Conservation (phyloP, 1,284 basidiomycete species). For the Pyrrhoderma noxium region DNA sequence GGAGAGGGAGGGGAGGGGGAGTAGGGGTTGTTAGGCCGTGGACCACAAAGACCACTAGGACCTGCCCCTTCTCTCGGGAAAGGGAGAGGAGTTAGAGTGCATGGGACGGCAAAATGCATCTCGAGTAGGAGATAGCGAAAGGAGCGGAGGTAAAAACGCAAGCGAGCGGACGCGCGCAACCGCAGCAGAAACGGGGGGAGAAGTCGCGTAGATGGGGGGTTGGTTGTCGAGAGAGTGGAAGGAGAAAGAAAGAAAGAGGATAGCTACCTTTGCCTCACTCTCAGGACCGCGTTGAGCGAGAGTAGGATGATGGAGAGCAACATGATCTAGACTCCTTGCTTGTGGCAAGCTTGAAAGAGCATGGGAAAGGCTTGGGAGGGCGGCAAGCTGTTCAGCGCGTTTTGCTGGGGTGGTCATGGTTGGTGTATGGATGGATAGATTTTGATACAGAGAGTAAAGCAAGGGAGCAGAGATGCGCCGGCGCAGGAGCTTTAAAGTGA, state of each 20-base stretch:
- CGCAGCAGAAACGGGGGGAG: no score
- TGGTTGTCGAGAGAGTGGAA: neutral
- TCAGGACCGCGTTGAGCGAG: slow-evolving; percentile 57
- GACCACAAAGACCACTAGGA: no score
- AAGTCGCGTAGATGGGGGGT: no score
- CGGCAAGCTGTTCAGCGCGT: slow-evolving; percentile 46
- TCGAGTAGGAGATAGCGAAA: neutral
- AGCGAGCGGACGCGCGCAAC: no score
- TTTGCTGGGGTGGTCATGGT: slow-evolving; percentile 21
- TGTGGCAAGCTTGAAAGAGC: slow-evolving; percentile 60
- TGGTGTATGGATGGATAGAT: slow-evolving; percentile 20
- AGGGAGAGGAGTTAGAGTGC: neutral
- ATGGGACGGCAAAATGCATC: no score
- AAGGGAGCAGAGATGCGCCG: neutral
- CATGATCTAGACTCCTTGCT: slow-evolving; percentile 56
- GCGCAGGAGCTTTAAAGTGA: no score
- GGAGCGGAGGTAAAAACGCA: neutral
- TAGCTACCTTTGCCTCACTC: slow-evolving; percentile 62
- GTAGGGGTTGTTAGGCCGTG: no score
- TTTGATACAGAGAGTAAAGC: no score
- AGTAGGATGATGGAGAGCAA: slow-evolving; percentile 61
- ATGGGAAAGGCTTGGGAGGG: slow-evolving; percentile 62
- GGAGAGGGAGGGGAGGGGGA: neutral
- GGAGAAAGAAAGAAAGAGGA: neutral
- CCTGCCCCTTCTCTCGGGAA: no score